Conservation (phyloP, 2,329 filamentous ascomycete genomes). For the Cordyceps tenuipes region DNA sequence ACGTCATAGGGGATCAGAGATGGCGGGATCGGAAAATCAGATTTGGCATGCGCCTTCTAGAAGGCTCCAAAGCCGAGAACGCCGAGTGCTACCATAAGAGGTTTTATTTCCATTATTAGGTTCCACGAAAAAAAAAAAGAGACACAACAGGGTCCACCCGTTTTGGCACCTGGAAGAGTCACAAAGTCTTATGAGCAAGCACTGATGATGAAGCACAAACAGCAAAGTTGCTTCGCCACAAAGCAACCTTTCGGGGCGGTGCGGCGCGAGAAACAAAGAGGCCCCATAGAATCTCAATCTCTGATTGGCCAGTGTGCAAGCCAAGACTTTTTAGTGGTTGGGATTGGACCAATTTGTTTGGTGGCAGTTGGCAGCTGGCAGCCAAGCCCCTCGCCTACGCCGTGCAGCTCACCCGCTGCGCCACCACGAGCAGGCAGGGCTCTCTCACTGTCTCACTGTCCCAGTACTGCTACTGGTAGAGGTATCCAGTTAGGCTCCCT, state of each 20-base stretch:
- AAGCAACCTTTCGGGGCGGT: too few relatives aligned
- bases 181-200: neutral
- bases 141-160: neutral
- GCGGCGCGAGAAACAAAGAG: too few relatives aligned
- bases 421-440: too few relatives aligned
- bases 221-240: too few relatives aligned
- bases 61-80: neutral
- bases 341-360: too few relatives aligned
- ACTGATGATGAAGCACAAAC: neutral
- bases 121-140: neutral
- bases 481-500: neutral
- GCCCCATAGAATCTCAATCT: too few relatives aligned
- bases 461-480: too few relatives aligned
- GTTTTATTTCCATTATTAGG: neutral
- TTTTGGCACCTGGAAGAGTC: neutral
- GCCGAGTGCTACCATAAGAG: neutral
- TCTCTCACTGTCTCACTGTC: neutral
- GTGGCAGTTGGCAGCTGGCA: too few relatives aligned
- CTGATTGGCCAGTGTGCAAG: too few relatives aligned
- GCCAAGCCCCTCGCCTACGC: too few relatives aligned
- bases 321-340: too few relatives aligned
- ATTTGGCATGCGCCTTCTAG: neutral
- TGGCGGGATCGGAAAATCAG: neutral
- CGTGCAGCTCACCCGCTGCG: too few relatives aligned
- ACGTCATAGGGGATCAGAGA: neutral